A percentile compares a stretch with the other conserved stretches of the same genome.
Conservation (phyloP, 768 basidiomycete genomes). For the Lanmaoa pseudosensibilis region DNA sequence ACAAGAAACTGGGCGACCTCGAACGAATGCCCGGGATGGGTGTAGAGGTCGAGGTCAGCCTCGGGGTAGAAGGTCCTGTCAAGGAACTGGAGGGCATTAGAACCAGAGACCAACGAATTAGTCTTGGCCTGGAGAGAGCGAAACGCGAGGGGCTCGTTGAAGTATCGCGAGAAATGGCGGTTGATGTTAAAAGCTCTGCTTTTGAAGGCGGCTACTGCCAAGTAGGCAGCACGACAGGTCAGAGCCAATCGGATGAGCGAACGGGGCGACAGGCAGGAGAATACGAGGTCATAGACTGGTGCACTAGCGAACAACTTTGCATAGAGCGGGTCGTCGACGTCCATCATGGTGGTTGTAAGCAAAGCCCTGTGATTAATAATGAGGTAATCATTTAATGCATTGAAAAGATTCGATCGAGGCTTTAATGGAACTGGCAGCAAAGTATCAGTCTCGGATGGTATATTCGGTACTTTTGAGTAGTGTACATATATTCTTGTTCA, state of each 20-base stretch:
- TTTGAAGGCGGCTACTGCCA: constrained; percentile 22
- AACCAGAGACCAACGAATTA: constrained; percentile 52
- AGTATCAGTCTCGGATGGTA: no score
- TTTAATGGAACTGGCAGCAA: no score
- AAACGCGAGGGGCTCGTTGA: constrained; percentile 40
- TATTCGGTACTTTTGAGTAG: no score
- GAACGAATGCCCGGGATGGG: constrained; percentile 30
- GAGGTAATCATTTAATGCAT: no score
- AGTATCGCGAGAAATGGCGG: constrained; percentile 37
- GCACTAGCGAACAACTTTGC: constrained; percentile 11
- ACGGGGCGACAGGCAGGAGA: constrained; percentile 23
- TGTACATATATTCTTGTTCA: no score
- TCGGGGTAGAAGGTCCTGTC: constrained; percentile 43
- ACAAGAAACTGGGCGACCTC: constrained; percentile 40
- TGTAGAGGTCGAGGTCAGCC: constrained; percentile 55
- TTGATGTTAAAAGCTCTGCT: constrained; percentile 37
- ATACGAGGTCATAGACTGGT: constrained; percentile 24
- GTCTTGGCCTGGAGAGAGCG: constrained; percentile 44
- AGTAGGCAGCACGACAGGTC: constrained; percentile 20
- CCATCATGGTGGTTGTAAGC: no score
- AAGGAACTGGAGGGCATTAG: constrained; percentile 53
- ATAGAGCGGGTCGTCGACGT: not conserved
- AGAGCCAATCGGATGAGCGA: constrained; percentile 24
- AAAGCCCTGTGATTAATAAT: no score
- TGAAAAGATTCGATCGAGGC: no score